These are phyloP conservation scores for Elasticomyces elasticus DNA, from an alignment of 495 filamentous ascomycete species.

Conservation along the genomic window DNA sequence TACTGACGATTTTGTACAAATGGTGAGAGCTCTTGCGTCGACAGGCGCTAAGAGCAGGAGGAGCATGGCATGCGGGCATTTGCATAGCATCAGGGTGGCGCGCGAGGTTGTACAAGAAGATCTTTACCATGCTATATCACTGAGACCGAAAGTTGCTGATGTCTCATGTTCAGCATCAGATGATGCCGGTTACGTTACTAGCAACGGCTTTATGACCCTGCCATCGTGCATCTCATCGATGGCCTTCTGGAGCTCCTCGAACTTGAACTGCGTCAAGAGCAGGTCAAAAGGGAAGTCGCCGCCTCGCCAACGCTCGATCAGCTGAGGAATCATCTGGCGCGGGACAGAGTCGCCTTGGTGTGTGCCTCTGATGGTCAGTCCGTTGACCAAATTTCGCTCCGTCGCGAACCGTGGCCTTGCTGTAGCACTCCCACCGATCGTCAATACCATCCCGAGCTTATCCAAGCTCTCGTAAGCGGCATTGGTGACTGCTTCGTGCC, in stretches of 20 bases:
- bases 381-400: conserved; percentile 10
- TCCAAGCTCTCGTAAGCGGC: conserved; percentile 1
- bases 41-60: neutral
- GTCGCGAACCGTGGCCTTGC: conserved; percentile 1
- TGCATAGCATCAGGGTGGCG: conserved; percentile 3
- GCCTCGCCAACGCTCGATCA: conserved; percentile 15
- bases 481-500: conserved; percentile 3
- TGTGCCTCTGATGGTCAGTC: conserved; percentile 11
- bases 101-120: conserved; percentile 1
- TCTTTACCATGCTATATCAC: too few relatives aligned
- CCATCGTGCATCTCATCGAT: conserved; percentile 7
- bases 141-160: too few relatives aligned
- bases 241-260: conserved; percentile 13
- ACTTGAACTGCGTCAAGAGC: conserved; percentile 9
- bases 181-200: neutral
- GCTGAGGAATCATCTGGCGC: conserved; percentile 9
- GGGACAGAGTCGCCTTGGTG: conserved; percentile 18
- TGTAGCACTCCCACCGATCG: conserved; percentile 3
- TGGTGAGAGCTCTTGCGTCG: neutral
- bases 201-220: conserved; percentile 16
- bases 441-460: conserved; percentile 10
- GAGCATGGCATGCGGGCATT: conserved; percentile 1
- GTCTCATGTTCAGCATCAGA: too few relatives aligned
- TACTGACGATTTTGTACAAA: neutral
- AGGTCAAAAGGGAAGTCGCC: conserved; percentile 14